phyloP scores from a whole-genome alignment of 768 basidiomycete genomes.

The Podaxis sp. region DNA sequence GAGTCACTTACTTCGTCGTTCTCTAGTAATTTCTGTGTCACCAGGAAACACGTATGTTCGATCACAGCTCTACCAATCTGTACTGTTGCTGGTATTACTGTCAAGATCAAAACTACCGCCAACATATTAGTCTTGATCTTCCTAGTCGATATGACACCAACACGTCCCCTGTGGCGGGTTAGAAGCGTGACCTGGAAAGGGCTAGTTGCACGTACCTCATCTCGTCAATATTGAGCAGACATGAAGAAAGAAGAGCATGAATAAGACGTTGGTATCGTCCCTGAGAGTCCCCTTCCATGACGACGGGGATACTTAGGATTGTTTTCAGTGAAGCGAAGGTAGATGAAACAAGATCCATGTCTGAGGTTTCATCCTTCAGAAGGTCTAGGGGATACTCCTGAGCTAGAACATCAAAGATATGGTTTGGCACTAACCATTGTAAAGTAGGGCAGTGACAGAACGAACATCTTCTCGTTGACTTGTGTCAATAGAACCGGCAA shows the following conservation, averaged over 20 bases:
- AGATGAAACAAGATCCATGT: conserved; percentile 77
- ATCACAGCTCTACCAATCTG: conserved; percentile 72
- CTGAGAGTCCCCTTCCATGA: conserved; percentile 37
- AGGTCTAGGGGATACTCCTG: conserved; percentile 47
- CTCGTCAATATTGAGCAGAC: conserved; percentile 83
- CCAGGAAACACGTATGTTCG: conserved; percentile 83
- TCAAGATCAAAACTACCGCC: conserved; percentile 81
- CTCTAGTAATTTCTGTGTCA: conserved; percentile 77
- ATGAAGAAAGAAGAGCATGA: conserved; percentile 84
- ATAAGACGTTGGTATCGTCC: conserved; percentile 60
- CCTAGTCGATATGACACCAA: conserved; percentile 70
- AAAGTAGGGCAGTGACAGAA: conserved; percentile 76
- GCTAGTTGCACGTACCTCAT: conserved; percentile 65
- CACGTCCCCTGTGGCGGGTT: conserved; percentile 60
- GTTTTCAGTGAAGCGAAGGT: conserved; percentile 79
- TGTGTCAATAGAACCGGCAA: conserved; percentile 57
- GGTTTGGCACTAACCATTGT: conserved; percentile 53
- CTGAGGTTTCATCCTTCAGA: conserved; percentile 82
- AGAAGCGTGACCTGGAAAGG: conserved; percentile 1
- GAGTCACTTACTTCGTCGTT: conserved; percentile 56
- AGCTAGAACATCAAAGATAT: not conserved
- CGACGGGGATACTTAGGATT: conserved; percentile 57
- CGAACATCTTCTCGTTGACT: conserved; percentile 72
- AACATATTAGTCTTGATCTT: conserved; percentile 92
- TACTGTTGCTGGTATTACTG: conserved; percentile 65